A percentile compares a stretch with the other conserved stretches of the same genome.
These are phyloP conservation scores for Aspergillus piperis DNA, from an alignment of 2,329 filamentous ascomycete genomes.

Conservation along the genomic window DNA sequence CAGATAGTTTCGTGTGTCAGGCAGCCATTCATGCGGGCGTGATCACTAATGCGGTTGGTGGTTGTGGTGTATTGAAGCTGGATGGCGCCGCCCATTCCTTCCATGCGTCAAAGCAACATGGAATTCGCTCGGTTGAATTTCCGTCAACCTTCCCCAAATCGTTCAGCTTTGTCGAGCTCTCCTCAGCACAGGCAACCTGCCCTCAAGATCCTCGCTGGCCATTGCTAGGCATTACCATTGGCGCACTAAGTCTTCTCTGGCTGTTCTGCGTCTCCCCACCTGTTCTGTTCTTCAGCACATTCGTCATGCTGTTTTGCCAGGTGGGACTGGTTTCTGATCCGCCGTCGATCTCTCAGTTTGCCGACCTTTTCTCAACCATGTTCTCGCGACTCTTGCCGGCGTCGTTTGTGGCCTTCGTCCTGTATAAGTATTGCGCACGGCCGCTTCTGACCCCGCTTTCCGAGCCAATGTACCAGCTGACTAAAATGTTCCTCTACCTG, in stretches of 20 bases:
- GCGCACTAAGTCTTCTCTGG: conserved; percentile 75
- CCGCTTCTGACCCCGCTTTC: conserved; percentile 73
- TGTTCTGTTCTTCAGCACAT: conserved; percentile 82
- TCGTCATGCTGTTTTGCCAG: conserved; percentile 82
- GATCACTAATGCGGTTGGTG: conserved; percentile 69
- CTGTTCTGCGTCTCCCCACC: conserved; percentile 77
- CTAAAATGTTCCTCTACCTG: conserved; percentile 88
- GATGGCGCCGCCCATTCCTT: conserved; percentile 69
- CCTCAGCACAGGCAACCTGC: conserved; percentile 56
- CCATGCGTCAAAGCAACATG: conserved; percentile 65
- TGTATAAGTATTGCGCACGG: conserved; percentile 79
- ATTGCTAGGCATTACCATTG: conserved; percentile 75
- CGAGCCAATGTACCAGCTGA: conserved; percentile 62
- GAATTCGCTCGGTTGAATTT: conserved; percentile 75
- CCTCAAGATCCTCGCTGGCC: conserved; percentile 82
- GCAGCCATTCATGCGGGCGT: conserved; percentile 82
- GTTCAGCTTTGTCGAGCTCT: conserved; percentile 72
- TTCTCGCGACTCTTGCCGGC: conserved; percentile 83
- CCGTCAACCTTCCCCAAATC: conserved; percentile 87
- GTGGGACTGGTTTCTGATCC: conserved; percentile 88
- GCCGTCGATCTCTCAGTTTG: conserved; percentile 66
- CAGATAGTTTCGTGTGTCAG: conserved; percentile 84
- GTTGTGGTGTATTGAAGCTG: conserved; percentile 77
- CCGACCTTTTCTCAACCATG: conserved; percentile 73
- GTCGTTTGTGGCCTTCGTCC: conserved; percentile 81